Conservation (phyloP, 805 yeast species). For the Kodamaea sagamina region DNA sequence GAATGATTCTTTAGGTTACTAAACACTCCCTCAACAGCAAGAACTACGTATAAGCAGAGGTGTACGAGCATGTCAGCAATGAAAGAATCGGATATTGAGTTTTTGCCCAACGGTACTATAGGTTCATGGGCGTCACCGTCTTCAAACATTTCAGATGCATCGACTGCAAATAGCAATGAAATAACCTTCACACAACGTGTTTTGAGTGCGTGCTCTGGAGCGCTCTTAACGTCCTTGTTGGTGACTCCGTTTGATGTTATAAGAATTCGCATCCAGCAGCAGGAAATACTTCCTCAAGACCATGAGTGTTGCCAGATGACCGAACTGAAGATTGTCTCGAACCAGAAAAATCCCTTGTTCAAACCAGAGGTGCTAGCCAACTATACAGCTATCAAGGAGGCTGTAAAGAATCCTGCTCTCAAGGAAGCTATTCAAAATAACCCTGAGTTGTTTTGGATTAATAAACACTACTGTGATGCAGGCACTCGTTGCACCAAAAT, state of each 20-base stretch:
- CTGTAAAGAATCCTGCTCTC: constrained; percentile 2
- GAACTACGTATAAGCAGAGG: not conserved
- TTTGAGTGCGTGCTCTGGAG: constrained; percentile 79
- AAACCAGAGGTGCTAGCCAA: not conserved
- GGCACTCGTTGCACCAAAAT: constrained; percentile 48
- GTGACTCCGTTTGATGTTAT: constrained; percentile 85
- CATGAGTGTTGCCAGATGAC: constrained; percentile 29
- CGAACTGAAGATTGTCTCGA: constrained; percentile 21
- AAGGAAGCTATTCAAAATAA: constrained; percentile 10
- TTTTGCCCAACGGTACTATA: not conserved
- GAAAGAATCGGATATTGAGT: not conserved
- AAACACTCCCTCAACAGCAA: not conserved
- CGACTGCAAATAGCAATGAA: constrained; percentile 15
- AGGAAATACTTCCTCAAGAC: constrained; percentile 51
- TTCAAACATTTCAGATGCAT: constrained; percentile 1
- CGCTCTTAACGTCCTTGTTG: constrained; percentile 67
- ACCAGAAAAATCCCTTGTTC: constrained; percentile 15
- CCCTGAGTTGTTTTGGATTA: constrained; percentile 37
- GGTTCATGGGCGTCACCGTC: not conserved
- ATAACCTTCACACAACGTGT: constrained; percentile 61
- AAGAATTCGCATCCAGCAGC: constrained; percentile 75
- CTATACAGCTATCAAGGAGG: constrained; percentile 3
- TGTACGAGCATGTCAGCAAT: not conserved
- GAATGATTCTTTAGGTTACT: no score
- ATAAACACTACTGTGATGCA: constrained; percentile 37